phyloP scores from a whole-genome alignment of 164 flowering plant genomes.

The Chloranthus sessilifolius region DNA sequence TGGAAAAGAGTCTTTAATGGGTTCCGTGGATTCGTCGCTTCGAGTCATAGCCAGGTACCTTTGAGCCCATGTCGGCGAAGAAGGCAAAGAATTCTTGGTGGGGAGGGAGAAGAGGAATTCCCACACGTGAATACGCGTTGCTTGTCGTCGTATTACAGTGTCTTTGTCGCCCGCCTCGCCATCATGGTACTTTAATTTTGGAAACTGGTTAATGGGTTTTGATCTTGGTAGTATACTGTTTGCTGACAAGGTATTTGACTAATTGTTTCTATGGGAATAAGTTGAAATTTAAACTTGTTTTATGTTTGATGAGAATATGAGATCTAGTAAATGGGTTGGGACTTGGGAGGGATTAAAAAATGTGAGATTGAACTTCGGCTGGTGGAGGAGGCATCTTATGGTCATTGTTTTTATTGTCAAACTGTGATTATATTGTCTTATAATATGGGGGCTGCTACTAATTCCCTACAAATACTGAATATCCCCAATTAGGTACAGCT shows the following conservation, averaged over 20 bases:
- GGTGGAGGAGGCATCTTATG: too few relatives aligned
- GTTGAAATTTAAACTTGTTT: too few relatives aligned
- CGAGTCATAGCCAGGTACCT: constrained; percentile 22
- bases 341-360: too few relatives aligned
- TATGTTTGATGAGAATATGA: too few relatives aligned
- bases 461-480: too few relatives aligned
- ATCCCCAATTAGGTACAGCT: too few relatives aligned
- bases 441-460: too few relatives aligned
- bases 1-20: constrained; percentile 20
- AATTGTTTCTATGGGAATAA: not conserved
- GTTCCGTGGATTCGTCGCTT: constrained; percentile 23
- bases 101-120: constrained; percentile 52
- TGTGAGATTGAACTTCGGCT: too few relatives aligned
- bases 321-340: too few relatives aligned
- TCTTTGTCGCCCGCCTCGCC: constrained; percentile 89
- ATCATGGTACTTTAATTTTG: constrained; percentile 57
- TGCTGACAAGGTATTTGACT: not conserved
- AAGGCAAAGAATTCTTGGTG: constrained; percentile 33
- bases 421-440: too few relatives aligned
- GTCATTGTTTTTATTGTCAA: too few relatives aligned
- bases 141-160: constrained; percentile 87
- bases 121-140: constrained; percentile 52
- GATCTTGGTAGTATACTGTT: not conserved
- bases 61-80: constrained; percentile 13
- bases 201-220: not conserved